Conservation (phyloP, 139 green algal species). For the Zygnema circumcarinatum region DNA sequence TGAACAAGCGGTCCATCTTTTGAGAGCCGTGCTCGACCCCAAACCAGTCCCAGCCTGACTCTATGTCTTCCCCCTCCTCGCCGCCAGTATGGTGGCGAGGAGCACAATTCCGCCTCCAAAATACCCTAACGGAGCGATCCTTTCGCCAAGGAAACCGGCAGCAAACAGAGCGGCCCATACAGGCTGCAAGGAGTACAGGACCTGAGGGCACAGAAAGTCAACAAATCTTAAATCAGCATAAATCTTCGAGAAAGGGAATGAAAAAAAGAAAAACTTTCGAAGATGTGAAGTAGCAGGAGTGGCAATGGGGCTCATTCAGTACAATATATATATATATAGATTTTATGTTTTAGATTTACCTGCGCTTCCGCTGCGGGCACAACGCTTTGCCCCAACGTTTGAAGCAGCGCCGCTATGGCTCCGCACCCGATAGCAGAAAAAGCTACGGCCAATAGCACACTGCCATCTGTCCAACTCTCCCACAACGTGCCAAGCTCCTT, state of each 20-base stretch:
- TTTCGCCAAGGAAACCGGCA: slow-evolving; percentile 1
- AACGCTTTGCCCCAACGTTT: slow-evolving; percentile 5
- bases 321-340: neutral
- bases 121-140: neutral
- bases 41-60: too few species aligned
- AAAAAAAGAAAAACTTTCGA: neutral
- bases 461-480: neutral
- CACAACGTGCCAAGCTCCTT: neutral
- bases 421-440: neutral
- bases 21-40: too few species aligned
- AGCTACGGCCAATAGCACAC: neutral
- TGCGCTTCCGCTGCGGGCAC: neutral
- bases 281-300: neutral
- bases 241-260: neutral
- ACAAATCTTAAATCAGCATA: neutral
- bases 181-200: neutral
- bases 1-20: too few species aligned
- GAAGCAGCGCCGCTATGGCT: neutral
- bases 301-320: neutral
- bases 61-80: neutral
- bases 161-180: slow-evolving; percentile 10
- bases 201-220: neutral
- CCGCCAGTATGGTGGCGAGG: neutral
- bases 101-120: neutral
- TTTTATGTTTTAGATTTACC: neutral